phyloP scores from a whole-genome alignment of 2,329 filamentous ascomycete species.

The Apiospora aurea region DNA sequence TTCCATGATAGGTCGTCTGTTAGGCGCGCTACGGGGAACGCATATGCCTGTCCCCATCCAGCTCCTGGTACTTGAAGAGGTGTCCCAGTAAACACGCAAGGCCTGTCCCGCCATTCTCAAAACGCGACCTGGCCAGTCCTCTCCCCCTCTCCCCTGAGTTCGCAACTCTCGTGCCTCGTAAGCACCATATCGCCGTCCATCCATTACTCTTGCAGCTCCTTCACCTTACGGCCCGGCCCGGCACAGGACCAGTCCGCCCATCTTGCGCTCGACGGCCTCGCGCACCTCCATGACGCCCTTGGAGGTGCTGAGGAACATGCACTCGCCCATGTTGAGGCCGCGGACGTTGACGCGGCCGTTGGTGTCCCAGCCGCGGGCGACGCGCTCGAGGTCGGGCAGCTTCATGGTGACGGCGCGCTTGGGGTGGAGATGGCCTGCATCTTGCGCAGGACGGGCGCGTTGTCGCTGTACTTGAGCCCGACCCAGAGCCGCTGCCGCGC shows the following conservation, averaged over 20 bases:
- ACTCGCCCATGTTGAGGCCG: slow-evolving; percentile 82
- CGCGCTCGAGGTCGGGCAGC: slow-evolving; percentile 64
- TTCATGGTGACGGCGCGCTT: slow-evolving; percentile 74
- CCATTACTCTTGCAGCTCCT: too few species aligned
- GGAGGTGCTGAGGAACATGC: slow-evolving; percentile 80
- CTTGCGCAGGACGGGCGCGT: slow-evolving; percentile 76
- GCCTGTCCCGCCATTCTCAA: too few species aligned
- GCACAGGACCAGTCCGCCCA: slow-evolving; percentile 83
- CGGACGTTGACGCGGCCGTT: slow-evolving; percentile 70
- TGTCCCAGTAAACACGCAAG: neutral
- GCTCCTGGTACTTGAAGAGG: neutral
- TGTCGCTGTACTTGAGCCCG: slow-evolving; percentile 88
- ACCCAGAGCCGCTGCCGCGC: slow-evolving; percentile 82
- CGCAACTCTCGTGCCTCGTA: too few species aligned
- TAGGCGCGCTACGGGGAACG: neutral
- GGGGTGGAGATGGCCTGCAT: slow-evolving; percentile 74
- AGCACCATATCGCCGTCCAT: too few species aligned
- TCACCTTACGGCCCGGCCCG: slow-evolving; percentile 55
- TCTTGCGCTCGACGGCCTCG: slow-evolving; percentile 80
- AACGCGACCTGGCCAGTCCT: neutral
- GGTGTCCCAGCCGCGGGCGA: slow-evolving; percentile 73
- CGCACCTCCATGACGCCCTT: slow-evolving; percentile 80
- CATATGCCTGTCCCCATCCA: neutral
- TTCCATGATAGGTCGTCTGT: neutral
- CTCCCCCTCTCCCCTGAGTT: neutral